These are phyloP conservation scores for Wickerhamomyces sydowiorum DNA, from an alignment of 805 yeast species.

Conservation along the genomic window DNA sequence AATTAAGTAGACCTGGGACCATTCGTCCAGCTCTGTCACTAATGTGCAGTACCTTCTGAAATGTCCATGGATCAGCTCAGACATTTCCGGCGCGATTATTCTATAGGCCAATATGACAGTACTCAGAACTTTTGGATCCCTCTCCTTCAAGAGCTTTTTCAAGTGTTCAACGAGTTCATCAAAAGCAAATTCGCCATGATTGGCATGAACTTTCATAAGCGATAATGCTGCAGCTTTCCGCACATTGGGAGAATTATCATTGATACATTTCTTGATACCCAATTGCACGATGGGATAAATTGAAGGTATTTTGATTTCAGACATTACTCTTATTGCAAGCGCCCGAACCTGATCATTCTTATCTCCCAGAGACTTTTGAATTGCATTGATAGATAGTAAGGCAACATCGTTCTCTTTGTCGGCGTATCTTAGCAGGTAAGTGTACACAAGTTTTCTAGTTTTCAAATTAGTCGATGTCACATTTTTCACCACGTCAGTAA, in stretches of 20 bases:
- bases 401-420: slow-evolving; percentile 88
- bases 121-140: slow-evolving; percentile 61
- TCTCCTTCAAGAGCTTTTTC: slow-evolving; percentile 54
- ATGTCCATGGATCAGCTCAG: slow-evolving; percentile 67
- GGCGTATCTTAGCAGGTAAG: slow-evolving; percentile 70
- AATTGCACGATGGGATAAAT: slow-evolving; percentile 73
- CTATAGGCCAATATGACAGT: slow-evolving; percentile 56
- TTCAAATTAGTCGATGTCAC: slow-evolving; percentile 62
- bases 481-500: slow-evolving; percentile 88
- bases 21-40: slow-evolving; percentile 55
- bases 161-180: slow-evolving; percentile 48
- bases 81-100: slow-evolving; percentile 47
- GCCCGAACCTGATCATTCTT: slow-evolving; percentile 63
- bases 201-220: slow-evolving; percentile 48
- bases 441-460: slow-evolving; percentile 69
- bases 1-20: slow-evolving; percentile 57
- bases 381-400: slow-evolving; percentile 80
- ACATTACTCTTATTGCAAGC: slow-evolving; percentile 69
- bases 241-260: slow-evolving; percentile 74
- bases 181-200: slow-evolving; percentile 36
- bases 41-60: slow-evolving; percentile 51
- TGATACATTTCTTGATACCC: slow-evolving; percentile 60
- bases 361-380: slow-evolving; percentile 77
- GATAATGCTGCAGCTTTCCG: slow-evolving; percentile 78
- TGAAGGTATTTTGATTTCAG: slow-evolving; percentile 78